Conservation (phyloP, 2,329 filamentous ascomycete species). For the Alternaria longipes region DNA sequence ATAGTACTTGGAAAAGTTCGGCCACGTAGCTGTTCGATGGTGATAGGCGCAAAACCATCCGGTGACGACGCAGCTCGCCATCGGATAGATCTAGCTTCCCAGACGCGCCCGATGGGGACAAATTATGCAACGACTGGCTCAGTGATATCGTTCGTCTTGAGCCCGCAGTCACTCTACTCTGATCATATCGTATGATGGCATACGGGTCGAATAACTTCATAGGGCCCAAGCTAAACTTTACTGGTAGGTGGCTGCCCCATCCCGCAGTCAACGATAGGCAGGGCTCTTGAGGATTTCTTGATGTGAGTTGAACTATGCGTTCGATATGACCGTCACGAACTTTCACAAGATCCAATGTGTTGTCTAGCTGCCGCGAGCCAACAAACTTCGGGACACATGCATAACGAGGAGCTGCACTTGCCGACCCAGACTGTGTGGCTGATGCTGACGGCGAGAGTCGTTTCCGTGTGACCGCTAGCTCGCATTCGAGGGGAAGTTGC, state of each 20-base stretch:
- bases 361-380: constrained; percentile 35
- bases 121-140: constrained; percentile 29
- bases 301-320: constrained; percentile 41
- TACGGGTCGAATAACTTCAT: constrained; percentile 49
- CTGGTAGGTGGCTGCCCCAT: constrained; percentile 49
- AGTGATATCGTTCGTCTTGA: constrained; percentile 44
- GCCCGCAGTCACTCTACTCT: constrained; percentile 42
- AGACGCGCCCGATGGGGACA: constrained; percentile 36
- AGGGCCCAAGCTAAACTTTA: constrained; percentile 34
- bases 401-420: constrained; percentile 39
- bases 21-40: constrained; percentile 41
- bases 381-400: constrained; percentile 48
- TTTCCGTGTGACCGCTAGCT: constrained; percentile 49
- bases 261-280: constrained; percentile 46
- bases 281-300: constrained; percentile 28
- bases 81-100: constrained; percentile 47
- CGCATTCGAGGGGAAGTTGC: constrained; percentile 47
- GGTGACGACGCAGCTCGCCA: constrained; percentile 43
- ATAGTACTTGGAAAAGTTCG: constrained; percentile 44
- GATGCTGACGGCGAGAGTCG: constrained; percentile 43
- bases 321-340: constrained; percentile 44
- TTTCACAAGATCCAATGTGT: constrained; percentile 43
- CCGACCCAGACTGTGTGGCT: constrained; percentile 35
- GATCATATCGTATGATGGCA: constrained; percentile 38
- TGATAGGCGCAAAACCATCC: constrained; percentile 41